Evolutionary conservation across 345 rosid genomes (phyloP), one percentile per base, ranked within the genome.

Genomic region (Camelina neglecta): DNA sequence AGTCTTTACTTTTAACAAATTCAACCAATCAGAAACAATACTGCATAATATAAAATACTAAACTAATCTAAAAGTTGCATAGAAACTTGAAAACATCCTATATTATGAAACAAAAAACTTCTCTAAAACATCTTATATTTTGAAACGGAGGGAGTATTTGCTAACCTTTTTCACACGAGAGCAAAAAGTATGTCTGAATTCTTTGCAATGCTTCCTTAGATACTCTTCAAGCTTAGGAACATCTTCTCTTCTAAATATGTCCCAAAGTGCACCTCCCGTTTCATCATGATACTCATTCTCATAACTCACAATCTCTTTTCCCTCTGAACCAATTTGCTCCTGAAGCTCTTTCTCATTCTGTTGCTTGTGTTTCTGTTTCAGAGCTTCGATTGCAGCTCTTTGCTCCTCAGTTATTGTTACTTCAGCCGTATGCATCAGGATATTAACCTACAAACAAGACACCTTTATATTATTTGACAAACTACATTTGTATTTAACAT

Each of bases 221-320:
- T 92, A 95, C 39, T 80, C 86, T 58, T 85, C 91, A 50, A 95
- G 71, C 86, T 85, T 85, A 23, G 96, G 88, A 45, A 92, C 90
- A 81, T 95, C 98, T 77, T 89, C 88, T 76, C 96, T 90, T 76
- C 90, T 86, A 71, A 92, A 95, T 74, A 95, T 95, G 67, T 95
- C 99, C 97, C 99, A 95, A 20, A 95, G 67, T 2, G 99, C 99
- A 36, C 87, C 90, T 0, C 80, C 85, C 8, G 71, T 72, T 55
- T 82, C 84, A 69, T 81, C 85, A 47, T 65, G 16, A 42, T 36
- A 18, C 56, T 59, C 70, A 41, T 73, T 71, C 24, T 51, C 72
- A 66, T 47, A 59, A 39, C 20, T 57, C 12, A 56, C 54, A 76
- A 24, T 47, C 75, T 70, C 75, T 36, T 50, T 65, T 16, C 21